These are phyloP conservation scores for Brassica juncea DNA, from an alignment of 345 rosid genomes.

Conservation along the genomic window DNA sequence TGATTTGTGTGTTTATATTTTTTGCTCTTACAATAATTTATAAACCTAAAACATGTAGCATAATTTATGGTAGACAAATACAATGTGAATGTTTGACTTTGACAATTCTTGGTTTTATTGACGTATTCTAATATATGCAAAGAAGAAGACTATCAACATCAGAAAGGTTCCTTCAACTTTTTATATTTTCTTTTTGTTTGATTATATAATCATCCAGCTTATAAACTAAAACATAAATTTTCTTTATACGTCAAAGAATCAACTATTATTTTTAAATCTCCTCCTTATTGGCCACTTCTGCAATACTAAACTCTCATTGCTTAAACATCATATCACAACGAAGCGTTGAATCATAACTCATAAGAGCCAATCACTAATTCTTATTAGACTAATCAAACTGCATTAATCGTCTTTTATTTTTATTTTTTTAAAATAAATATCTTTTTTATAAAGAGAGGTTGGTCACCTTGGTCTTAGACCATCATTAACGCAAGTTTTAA, in stretches of 20 bases:
- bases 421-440: background rate
- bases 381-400: conserved; percentile 3
- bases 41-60: background rate
- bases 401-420: background rate
- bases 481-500: too few relatives aligned
- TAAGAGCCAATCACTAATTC: conserved; percentile 9
- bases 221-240: background rate
- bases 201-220: background rate
- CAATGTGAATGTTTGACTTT: conserved; percentile 6
- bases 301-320: background rate
- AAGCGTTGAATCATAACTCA: conserved; percentile 14
- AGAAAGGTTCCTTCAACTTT: conserved; percentile 15
- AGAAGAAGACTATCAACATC: conserved; percentile 24
- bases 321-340: conserved; percentile 1
- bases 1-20: background rate
- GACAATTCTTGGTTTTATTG: background rate
- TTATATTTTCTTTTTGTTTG: background rate
- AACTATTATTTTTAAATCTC: background rate
- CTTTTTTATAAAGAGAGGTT: background rate
- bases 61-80: background rate
- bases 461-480: conserved; percentile 2
- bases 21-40: background rate
- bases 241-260: conserved; percentile 18
- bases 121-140: conserved; percentile 6
- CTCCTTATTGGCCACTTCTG: background rate